A percentile compares a stretch with the other conserved stretches of the same genome.
Evolutionary conservation across 129 eudicot genomes (phyloP).

Genomic region (Flaveria robusta): DNA sequence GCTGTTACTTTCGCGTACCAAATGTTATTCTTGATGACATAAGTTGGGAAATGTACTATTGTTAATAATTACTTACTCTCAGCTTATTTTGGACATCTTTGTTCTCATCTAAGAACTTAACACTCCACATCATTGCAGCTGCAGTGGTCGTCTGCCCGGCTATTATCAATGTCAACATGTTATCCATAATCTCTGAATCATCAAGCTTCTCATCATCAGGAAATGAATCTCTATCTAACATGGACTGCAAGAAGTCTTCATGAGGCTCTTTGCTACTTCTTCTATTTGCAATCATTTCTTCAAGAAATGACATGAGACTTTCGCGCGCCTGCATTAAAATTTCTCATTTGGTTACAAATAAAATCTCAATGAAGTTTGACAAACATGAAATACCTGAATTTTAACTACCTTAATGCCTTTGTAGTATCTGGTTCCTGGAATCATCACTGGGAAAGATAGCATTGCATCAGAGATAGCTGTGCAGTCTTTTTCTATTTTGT

Average conservation of each 20-base stretch:
- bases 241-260: constrained; percentile 61
- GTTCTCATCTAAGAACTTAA: constrained; percentile 61
- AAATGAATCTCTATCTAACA: constrained; percentile 53
- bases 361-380: neutral
- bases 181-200: constrained; percentile 62
- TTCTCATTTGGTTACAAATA: neutral
- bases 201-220: constrained; percentile 50
- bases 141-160: constrained; percentile 69
- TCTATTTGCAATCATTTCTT: constrained; percentile 39
- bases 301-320: constrained; percentile 44
- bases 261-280: constrained; percentile 37
- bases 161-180: constrained; percentile 48
- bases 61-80: constrained; percentile 38
- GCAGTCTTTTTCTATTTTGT: constrained; percentile 48
- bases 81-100: constrained; percentile 45
- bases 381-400: neutral
- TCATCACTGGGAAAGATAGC: constrained; percentile 59
- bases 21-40: constrained; percentile 15
- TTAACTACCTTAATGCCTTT: constrained; percentile 59
- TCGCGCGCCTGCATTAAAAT: constrained; percentile 47
- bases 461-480: constrained; percentile 46
- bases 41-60: neutral
- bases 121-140: constrained; percentile 72
- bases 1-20: neutral
- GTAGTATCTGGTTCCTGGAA: constrained; percentile 68